These are phyloP conservation scores for Phaffomyces thermotolerans DNA, from an alignment of 805 yeast genomes.

Conservation along the genomic window DNA sequence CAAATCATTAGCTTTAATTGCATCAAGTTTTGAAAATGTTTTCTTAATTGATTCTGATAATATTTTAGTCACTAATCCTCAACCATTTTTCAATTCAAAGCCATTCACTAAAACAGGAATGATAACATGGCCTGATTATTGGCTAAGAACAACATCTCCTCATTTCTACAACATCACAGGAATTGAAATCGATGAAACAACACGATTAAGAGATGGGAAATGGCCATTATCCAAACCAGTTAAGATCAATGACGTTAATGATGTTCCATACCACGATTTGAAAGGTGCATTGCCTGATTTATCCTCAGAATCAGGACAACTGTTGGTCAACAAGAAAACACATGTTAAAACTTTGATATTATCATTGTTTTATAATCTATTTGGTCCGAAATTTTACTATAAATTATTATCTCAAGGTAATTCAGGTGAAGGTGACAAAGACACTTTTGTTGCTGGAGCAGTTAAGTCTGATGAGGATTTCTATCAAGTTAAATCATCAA, in stretches of 20 bases:
- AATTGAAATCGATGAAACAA: conserved; percentile 25
- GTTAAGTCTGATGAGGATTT: conserved; percentile 24
- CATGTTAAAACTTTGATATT: conserved; percentile 54
- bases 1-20: conserved; percentile 64
- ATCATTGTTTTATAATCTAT: conserved; percentile 55
- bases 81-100: conserved; percentile 34
- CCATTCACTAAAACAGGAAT: conserved; percentile 45
- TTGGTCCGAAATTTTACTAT: conserved; percentile 62
- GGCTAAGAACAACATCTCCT: conserved; percentile 67
- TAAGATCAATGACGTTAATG: conserved; percentile 12
- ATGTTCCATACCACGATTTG: conserved; percentile 49
- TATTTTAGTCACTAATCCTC: conserved; percentile 42
- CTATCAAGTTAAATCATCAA: conserved; percentile 39
- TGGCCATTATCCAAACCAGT: conserved; percentile 15
- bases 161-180: conserved; percentile 47
- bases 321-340: conserved; percentile 49
- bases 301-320: conserved; percentile 64
- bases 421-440: conserved; percentile 79
- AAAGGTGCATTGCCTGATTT: conserved; percentile 62
- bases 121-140: conserved; percentile 71
- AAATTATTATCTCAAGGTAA: conserved; percentile 64
- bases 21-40: conserved; percentile 70
- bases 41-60: conserved; percentile 74
- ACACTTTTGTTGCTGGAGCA: conserved; percentile 68
- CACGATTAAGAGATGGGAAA: conserved; percentile 16